Evolutionary conservation across 116 monocot genomes (phyloP).

Genomic region (Iris pallida): DNA sequence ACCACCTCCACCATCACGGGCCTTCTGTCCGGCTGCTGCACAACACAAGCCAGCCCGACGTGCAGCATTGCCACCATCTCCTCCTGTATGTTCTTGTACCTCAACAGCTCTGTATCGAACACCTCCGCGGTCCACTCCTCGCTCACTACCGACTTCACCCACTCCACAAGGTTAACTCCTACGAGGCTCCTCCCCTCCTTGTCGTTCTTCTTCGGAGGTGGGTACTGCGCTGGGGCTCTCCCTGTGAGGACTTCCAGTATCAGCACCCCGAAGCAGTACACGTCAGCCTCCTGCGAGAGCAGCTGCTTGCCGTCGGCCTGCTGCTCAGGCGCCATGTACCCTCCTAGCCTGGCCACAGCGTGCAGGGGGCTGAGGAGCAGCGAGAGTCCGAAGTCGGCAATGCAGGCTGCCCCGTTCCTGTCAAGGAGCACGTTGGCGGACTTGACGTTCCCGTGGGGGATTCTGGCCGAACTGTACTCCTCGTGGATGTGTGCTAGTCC

Average conservation of each 20-base stretch:
- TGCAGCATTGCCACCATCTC: slow-evolving; percentile 77
- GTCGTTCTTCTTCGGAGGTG: not conserved
- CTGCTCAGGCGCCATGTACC: slow-evolving; percentile 66
- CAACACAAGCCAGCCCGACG: slow-evolving; percentile 53
- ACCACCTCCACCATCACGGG: slow-evolving; percentile 58
- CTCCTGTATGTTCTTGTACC: slow-evolving; percentile 52
- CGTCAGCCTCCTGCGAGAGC: slow-evolving; percentile 64
- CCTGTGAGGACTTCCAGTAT: slow-evolving; percentile 71
- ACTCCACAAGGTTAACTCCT: slow-evolving; percentile 30
- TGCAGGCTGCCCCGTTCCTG: slow-evolving; percentile 37
- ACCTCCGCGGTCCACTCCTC: slow-evolving; percentile 81
- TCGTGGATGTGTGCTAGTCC: slow-evolving; percentile 53
- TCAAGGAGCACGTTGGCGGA: slow-evolving; percentile 60
- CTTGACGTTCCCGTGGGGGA: slow-evolving; percentile 73
- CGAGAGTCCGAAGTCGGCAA: slow-evolving; percentile 68
- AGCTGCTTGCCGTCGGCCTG: slow-evolving; percentile 12
- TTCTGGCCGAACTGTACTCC: slow-evolving; percentile 26
- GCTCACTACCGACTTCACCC: slow-evolving; percentile 67
- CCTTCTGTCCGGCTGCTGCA: slow-evolving; percentile 31
- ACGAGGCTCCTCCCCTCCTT: not conserved
- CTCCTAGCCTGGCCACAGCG: slow-evolving; percentile 44
- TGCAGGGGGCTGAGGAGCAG: slow-evolving; percentile 45
- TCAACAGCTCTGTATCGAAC: slow-evolving; percentile 55
- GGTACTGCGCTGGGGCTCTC: slow-evolving; percentile 18
- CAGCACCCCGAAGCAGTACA: slow-evolving; percentile 64